These are phyloP conservation scores for Neurospora crassa DNA, from an alignment of 2,329 filamentous ascomycete genomes.

Conservation along the genomic window DNA sequence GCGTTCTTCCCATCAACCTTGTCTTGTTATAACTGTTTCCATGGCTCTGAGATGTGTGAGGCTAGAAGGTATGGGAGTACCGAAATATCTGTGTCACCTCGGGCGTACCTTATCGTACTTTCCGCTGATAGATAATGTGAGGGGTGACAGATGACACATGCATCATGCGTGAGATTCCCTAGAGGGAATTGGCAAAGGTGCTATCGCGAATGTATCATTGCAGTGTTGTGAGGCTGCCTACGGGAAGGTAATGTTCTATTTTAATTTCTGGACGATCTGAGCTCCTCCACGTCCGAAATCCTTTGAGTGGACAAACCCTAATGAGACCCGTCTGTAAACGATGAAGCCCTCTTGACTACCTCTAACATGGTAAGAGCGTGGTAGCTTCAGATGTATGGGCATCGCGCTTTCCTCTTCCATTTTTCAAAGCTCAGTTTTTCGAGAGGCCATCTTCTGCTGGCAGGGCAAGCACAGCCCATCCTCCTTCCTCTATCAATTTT, in stretches of 20 bases:
- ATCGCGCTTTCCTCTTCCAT: not conserved
- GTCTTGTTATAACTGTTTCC: not conserved
- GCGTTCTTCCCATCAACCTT: too few species aligned
- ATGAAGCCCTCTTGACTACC: not conserved
- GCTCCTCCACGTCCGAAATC: not conserved
- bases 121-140: not conserved
- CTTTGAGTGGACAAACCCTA: not conserved
- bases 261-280: not conserved
- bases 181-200: not conserved
- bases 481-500: not conserved
- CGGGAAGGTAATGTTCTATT: not conserved
- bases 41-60: too few species aligned
- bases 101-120: not conserved
- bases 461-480: not conserved
- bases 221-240: not conserved
- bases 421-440: not conserved
- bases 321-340: not conserved
- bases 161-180: not conserved
- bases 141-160: not conserved
- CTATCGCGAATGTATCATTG: not conserved
- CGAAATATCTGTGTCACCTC: not conserved
- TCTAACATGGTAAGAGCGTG: not conserved
- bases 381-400: not conserved
- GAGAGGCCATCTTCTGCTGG: not conserved
- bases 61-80: too few species aligned